Evolutionary conservation across 1,284 basidiomycete species (phyloP).

Genomic region (Ustilago bromivora): DNA sequence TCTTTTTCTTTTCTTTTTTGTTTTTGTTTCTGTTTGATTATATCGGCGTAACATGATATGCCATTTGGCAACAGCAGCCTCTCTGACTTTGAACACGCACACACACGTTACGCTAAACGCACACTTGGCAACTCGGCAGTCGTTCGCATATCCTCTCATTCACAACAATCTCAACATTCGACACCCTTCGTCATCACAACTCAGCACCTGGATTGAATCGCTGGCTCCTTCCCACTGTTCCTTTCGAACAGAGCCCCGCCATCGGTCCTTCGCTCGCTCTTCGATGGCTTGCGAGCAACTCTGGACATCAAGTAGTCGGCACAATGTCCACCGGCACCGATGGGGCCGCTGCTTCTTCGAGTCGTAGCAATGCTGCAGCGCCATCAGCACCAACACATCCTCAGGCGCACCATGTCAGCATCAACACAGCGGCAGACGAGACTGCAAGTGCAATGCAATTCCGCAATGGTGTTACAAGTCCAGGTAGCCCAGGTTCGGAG

Average conservation of each 20-base stretch:
- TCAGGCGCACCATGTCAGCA: background rate
- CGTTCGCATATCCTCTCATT: background rate
- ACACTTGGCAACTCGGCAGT: background rate
- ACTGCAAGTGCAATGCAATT: conserved; percentile 12
- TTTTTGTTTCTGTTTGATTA: background rate
- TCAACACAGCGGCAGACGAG: conserved; percentile 9
- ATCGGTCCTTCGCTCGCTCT: background rate
- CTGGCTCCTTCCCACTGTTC: background rate
- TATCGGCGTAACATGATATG: background rate
- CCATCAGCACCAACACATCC: conserved; percentile 2
- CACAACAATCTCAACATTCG: background rate
- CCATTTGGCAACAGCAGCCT: background rate
- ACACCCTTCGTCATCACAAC: background rate
- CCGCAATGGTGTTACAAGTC: conserved; percentile 40
- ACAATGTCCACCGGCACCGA: conserved; percentile 20
- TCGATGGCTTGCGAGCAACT: conserved; percentile 22
- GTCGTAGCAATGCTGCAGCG: conserved; percentile 4
- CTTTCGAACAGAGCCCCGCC: background rate
- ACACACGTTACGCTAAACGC: background rate
- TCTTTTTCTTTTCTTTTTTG: background rate
- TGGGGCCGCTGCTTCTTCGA: conserved; percentile 20
- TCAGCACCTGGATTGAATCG: background rate
- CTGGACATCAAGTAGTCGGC: conserved; percentile 8
- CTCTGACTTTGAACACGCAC: background rate
- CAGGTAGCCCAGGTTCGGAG: conserved; percentile 42